These are phyloP conservation scores for Rubus parviflorus DNA, from an alignment of 306 rosid species.

Conservation along the genomic window DNA sequence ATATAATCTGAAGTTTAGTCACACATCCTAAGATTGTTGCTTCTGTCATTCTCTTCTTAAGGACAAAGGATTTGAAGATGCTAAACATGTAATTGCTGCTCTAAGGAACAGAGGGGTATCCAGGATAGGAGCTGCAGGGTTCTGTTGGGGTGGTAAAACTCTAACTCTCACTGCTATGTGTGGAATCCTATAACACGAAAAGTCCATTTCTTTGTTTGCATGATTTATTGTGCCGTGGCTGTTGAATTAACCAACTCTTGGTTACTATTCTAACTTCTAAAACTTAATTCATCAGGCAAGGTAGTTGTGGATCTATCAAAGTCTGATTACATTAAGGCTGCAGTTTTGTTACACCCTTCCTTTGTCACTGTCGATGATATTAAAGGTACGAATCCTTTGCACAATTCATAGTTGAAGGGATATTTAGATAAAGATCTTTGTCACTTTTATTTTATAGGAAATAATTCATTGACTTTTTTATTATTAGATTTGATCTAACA, in stretches of 20 bases:
- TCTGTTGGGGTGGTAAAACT: slow-evolving; percentile 82
- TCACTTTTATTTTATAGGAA: too few species aligned
- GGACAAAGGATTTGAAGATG: slow-evolving; percentile 58
- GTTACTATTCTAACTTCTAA: background rate
- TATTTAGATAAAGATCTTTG: too few species aligned
- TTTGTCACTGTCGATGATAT: slow-evolving; percentile 61
- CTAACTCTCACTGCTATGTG: background rate
- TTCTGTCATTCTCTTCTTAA: slow-evolving; percentile 5
- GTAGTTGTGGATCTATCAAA: slow-evolving; percentile 63
- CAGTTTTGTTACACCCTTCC: slow-evolving; percentile 65
- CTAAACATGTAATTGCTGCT: slow-evolving; percentile 52
- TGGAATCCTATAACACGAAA: background rate
- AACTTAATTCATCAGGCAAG: slow-evolving; percentile 46
- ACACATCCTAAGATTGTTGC: background rate
- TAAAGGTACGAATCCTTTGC: slow-evolving; percentile 42
- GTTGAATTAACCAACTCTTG: background rate
- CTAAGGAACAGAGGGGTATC: slow-evolving; percentile 57
- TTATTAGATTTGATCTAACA: too few species aligned
- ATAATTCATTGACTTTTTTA: too few species aligned
- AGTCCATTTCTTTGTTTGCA: background rate
- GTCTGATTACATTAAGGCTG: slow-evolving; percentile 43
- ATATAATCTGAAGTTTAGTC: background rate
- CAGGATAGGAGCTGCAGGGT: slow-evolving; percentile 58
- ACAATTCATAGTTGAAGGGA: background rate
- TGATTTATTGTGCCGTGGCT: background rate